Evolutionary conservation across 768 basidiomycete genomes (phyloP).

Genomic region (Lactarius psammicola): DNA sequence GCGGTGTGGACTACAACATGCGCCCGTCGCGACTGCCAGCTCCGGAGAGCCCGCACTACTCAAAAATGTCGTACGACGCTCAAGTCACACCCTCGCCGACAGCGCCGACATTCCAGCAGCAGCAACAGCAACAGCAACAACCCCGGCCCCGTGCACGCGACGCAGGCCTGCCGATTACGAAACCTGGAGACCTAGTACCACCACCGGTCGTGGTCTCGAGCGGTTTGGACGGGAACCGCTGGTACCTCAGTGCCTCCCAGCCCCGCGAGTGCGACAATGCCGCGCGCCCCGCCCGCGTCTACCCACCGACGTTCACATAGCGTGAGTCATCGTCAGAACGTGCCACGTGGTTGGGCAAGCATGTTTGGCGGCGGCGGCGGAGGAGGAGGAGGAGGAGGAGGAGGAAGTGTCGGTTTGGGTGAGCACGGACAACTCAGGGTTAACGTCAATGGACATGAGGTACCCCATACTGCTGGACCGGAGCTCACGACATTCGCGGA

Average conservation of each 20-base stretch:
- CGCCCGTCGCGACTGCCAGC: constrained; percentile 76
- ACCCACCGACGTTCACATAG: constrained; percentile 83
- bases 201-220: background rate
- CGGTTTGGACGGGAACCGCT: constrained; percentile 2
- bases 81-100: constrained; percentile 57
- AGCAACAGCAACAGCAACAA: constrained; percentile 51
- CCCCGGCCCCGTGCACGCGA: constrained; percentile 67
- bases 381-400: constrained; percentile 6
- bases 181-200: constrained; percentile 35
- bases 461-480: constrained; percentile 65
- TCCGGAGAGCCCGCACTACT: constrained; percentile 78
- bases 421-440: constrained; percentile 27
- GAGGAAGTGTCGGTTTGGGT: constrained; percentile 24
- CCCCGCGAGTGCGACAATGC: constrained; percentile 41
- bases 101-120: constrained; percentile 51
- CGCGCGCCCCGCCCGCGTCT: constrained; percentile 71
- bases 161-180: constrained; percentile 48
- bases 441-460: constrained; percentile 31
- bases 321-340: constrained; percentile 68
- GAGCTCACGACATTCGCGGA: constrained; percentile 56
- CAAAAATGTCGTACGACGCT: constrained; percentile 75
- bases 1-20: constrained; percentile 78
- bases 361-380: constrained; percentile 48
- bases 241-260: constrained; percentile 20
- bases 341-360: constrained; percentile 54